Evolutionary conservation across 2,329 filamentous ascomycete species (phyloP), one percentile per base, ranked within the genome.

Genomic region (Penicillium sp.): DNA sequence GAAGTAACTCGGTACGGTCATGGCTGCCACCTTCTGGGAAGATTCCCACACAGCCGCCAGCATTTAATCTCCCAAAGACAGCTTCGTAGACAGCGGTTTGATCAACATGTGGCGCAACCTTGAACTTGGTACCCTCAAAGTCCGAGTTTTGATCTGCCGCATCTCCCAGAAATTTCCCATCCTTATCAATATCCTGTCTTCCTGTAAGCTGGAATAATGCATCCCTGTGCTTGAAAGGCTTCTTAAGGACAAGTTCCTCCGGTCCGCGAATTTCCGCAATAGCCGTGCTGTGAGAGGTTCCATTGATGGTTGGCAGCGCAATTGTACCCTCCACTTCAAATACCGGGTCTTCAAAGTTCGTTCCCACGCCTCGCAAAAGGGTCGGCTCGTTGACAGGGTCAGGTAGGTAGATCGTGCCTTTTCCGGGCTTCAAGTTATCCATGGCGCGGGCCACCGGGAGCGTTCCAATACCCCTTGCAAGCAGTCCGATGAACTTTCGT

Each of bases 21-120:
- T 98, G 93, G 72, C 93, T 97, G 69, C 93, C 93, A 65, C 93
- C 93, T 77, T 99, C 93, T 2, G 93, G 93, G 75, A 98, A 99
- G 70, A 99, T 97, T 61, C 93, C 95, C 54, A 98, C 90, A 71
- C 92, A 96, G 19, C 93, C 93, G 47, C 92, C 92, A 39, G 85
- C 83, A 64, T 88, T 87, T 33, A 99, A 83, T 29, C 92, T 87
- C 63, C 88, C 85, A 75, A 97, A 97, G 16, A 99, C 93, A 21
- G 92, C 91, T 72, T 96, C 87, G 77, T 98, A 98, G 27, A 98
- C 93, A 66, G 91, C 86, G 29, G 89, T 93, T 78, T 98, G 93
- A 73, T 98, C 92, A 43, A 97, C 92, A 69, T 97, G 92, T 3
- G 93, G 93, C 2, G 93, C 92, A 45, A 92, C 81, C 78, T 95